Percentiles rank a stretch among this genome's conserved stretches.
phyloP scores from a whole-genome alignment of 2,329 filamentous ascomycete species.

The Tolypocladium tundrense region DNA sequence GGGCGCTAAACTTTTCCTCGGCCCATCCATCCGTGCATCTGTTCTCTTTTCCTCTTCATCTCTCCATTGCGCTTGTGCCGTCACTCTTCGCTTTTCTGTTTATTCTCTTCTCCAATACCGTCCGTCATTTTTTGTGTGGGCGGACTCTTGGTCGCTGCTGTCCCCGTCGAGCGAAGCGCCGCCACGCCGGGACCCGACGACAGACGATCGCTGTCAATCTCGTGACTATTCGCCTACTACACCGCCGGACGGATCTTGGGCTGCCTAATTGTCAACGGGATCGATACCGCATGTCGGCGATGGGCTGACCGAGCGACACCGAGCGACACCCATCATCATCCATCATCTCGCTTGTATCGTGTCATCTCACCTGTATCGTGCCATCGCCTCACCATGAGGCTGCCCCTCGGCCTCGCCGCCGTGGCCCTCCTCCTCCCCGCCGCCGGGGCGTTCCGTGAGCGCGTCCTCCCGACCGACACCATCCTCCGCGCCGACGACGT shows the following conservation, averaged over 20 bases:
- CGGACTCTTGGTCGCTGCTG: no score
- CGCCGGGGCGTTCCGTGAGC: conserved; percentile 1
- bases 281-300: background rate
- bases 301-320: background rate
- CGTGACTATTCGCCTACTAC: background rate
- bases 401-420: background rate
- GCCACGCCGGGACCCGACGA: no score
- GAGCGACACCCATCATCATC: background rate
- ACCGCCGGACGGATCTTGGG: background rate
- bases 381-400: background rate
- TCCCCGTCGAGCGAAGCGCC: no score
- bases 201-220: background rate
- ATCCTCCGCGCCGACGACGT: conserved; percentile 19
- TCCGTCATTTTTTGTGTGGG: background rate
- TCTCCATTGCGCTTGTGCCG: background rate
- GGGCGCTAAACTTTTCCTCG: background rate
- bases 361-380: background rate
- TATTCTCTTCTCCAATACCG: background rate
- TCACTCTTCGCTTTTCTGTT: background rate
- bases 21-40: background rate
- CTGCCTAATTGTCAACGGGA: background rate
- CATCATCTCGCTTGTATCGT: no score
- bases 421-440: background rate
- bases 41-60: background rate
- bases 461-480: conserved; percentile 7